Evolutionary conservation across 257 asterid genomes (phyloP), one percentile per base, ranked within the genome.

Genomic region (Gentiana macrophylla): DNA sequence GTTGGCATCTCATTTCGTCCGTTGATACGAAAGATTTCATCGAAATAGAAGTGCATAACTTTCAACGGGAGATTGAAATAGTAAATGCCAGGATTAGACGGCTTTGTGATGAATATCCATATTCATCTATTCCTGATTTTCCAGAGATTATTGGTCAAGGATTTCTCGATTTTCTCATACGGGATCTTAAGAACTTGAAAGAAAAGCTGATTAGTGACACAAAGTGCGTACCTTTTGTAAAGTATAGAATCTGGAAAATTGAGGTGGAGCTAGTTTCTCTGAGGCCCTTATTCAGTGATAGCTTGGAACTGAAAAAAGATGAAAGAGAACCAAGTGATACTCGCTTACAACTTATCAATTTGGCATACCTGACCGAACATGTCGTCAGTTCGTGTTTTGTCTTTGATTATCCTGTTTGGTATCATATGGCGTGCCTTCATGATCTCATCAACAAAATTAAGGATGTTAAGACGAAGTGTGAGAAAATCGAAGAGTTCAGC

Each of bases 291-390:
- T 57, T 56, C 33, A 46, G 5, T 49, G 55, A 24, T 2, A 4
- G 55, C 4, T 35, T 49, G 6, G 35, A 48, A 37, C 11, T 12
- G 3, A 50, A 37, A 13, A 57, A 55, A 12, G 49, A 37, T 35
- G 12, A 55, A 1, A 32, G 36, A 9, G 61, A 47, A 11, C 9
- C 37, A 8, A 47, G 3, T 36, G 38, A 15, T 36, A 12, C 6
- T 12, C 3, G 48, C 44, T 8, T 2, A 12, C 24, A 35, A 62
- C 13, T 49, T 11, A 51, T 35, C 10, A 45, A 45, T 3, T 11
- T 57, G 13, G 62, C 69, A 7, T 64, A 56, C 49, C 57, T 15
- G 8, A 62, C 41, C 12, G 69, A 64, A 32, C 34, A 41, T 24
- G 37, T 32, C 34, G 43, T 51, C 33, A 62, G 56, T 34, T 56